Conservation (phyloP, 441 rosid species). For the Hypseocharis bilobata region DNA sequence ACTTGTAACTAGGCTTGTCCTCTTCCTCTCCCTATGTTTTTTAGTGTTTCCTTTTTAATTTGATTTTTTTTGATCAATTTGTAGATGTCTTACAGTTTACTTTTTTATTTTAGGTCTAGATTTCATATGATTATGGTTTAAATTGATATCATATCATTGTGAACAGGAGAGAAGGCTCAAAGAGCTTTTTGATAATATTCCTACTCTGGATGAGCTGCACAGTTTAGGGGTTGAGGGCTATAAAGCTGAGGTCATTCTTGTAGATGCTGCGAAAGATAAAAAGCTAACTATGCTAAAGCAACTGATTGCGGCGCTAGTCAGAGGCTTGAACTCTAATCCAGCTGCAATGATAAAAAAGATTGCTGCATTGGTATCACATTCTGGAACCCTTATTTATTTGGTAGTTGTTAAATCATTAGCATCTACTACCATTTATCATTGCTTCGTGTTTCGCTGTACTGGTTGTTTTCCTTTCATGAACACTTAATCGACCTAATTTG, state of each 20-base stretch:
- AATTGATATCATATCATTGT: slow-evolving; percentile 7
- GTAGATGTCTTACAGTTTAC: background rate
- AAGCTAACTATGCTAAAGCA: slow-evolving; percentile 86
- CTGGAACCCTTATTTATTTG: too few species aligned
- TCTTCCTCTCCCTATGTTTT: background rate
- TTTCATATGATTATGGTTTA: slow-evolving; percentile 8
- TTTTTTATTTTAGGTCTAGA: background rate
- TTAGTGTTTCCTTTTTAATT: too few species aligned
- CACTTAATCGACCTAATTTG: background rate
- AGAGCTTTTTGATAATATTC: slow-evolving; percentile 63
- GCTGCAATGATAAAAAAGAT: slow-evolving; percentile 85
- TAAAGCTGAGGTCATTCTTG: slow-evolving; percentile 79
- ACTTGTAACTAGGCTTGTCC: background rate
- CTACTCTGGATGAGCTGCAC: slow-evolving; percentile 78
- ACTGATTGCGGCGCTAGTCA: slow-evolving; percentile 62
- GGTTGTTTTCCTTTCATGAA: background rate
- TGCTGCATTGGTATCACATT: slow-evolving; percentile 81
- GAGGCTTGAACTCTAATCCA: slow-evolving; percentile 82
- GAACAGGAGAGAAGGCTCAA: slow-evolving; percentile 78
- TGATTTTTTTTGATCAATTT: background rate
- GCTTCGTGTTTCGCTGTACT: background rate
- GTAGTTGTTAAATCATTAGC: slow-evolving; percentile 9
- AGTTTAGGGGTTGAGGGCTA: slow-evolving; percentile 66
- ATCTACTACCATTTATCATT: background rate
- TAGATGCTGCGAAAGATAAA: slow-evolving; percentile 77